Base-by-base conservation (phyloP, 2,329 filamentous ascomycete species). In the Domatiomyces globalis region DNA sequence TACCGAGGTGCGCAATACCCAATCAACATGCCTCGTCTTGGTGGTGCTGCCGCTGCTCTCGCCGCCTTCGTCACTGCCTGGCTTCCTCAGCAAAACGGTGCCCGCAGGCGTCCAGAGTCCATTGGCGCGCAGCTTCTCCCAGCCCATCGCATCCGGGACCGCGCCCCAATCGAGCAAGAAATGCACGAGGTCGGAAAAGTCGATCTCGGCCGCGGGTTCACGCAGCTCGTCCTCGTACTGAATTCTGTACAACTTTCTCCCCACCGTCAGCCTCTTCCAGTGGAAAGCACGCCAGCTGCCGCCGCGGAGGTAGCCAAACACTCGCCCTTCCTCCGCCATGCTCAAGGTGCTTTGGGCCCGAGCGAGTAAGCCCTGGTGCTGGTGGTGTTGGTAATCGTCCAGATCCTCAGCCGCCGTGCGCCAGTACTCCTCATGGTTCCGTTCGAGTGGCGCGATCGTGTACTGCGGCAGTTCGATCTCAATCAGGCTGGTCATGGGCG, bases 221-320 rank as follows among this genome's bases (percentile, higher is more conserved):
- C 65, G 60, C 49, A 74, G 57, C 47, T 74, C 68, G 49, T 74
- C 71, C 49, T 69, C 75, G 57, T 83, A 84, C 62, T 83, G 78
- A 42, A 83, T 71, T 33, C 80, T 71, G 65, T 82, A 80, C 12
- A 76, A 76, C 60, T 78, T 80, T 50, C 76, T 68, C 1, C 80
- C 80, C 20, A 82, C 80, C 2, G 75, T 68, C 56, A 81, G 73
- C n/a, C 74, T 74, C 58, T 74, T 75, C 80, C 80, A 84, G 63
- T 83, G 76, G 62, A 84, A 81, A 0, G 74, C 75, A 0, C 79
- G 81, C 80, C 80, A 84, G 25, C 70, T 74, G 0, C 80, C 80
- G 2, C 80, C 80, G 0, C 76, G 75, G 44, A 81, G 75, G 10
- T 64, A 66, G 46, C 74, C 77, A 0, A 74, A 73, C 9, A 58